These are phyloP conservation scores for Nowakowskiella sp. DNA, from an alignment of 192 early-diverging fungal species.

Conservation along the genomic window DNA sequence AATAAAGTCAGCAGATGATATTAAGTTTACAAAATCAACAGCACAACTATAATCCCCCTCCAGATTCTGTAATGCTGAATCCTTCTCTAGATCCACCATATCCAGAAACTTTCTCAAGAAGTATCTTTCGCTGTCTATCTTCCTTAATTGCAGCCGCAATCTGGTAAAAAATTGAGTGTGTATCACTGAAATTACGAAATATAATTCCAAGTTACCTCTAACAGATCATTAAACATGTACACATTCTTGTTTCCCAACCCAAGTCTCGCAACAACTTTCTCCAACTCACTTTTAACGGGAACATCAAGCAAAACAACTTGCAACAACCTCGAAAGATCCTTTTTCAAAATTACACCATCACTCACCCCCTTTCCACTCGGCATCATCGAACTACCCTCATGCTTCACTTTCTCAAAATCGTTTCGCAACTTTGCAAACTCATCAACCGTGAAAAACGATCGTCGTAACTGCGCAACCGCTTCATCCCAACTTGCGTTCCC, in stretches of 20 bases:
- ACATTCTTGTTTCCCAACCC: neutral
- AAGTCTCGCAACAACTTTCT: neutral
- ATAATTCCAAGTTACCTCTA: neutral
- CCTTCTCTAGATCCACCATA: neutral
- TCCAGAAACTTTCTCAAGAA: neutral
- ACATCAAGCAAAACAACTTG: neutral
- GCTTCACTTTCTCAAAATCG: neutral
- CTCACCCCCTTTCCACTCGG: neutral
- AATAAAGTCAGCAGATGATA: too few species aligned
- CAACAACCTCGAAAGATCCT: neutral
- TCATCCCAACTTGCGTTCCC: neutral
- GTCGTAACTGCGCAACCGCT: neutral
- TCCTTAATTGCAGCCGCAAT: neutral
- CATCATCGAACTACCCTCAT: neutral
- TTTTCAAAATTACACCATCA: neutral
- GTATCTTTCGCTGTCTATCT: neutral
- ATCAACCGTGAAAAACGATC: neutral
- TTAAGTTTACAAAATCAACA: too few species aligned
- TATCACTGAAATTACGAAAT: neutral
- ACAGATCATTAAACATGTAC: neutral
- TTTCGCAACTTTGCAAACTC: slow-evolving; percentile 1
- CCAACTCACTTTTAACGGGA: neutral
- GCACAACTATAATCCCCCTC: neutral
- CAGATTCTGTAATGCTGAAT: neutral
- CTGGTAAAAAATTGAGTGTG: neutral